These are phyloP conservation scores for Russula brevipes DNA, from an alignment of 768 basidiomycete species.

Conservation along the genomic window DNA sequence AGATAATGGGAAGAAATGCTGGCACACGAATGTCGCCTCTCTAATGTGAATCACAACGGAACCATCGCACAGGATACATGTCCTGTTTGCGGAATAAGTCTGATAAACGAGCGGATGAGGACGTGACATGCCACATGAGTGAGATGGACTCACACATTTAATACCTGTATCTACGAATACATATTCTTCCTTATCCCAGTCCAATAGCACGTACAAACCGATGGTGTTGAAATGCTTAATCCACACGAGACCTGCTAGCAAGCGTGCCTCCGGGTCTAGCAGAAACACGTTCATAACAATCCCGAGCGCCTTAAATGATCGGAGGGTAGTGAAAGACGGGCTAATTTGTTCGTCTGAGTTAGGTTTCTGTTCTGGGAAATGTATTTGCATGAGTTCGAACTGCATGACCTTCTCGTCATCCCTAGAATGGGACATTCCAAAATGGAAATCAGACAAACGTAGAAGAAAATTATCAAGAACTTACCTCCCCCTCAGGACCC, in stretches of 20 bases:
- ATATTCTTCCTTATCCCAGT: constrained; percentile 62
- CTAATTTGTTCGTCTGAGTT: constrained; percentile 1
- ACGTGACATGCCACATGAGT: neutral
- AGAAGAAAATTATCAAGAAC: neutral
- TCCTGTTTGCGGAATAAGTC: constrained; percentile 70
- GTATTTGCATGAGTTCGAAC: constrained; percentile 64
- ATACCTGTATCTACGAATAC: constrained; percentile 72
- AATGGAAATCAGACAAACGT: neutral
- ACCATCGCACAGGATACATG: constrained; percentile 60
- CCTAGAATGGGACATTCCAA: constrained; percentile 17
- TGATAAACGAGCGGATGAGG: neutral
- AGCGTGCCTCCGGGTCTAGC: constrained; percentile 54
- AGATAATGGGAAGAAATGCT: constrained; percentile 62
- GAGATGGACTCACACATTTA: constrained; percentile 51
- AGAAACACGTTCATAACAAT: constrained; percentile 76
- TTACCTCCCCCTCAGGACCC: constrained; percentile 18
- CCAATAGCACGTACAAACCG: constrained; percentile 58
- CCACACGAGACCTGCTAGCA: constrained; percentile 70
- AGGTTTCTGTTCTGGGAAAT: constrained; percentile 42
- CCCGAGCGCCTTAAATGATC: constrained; percentile 57
- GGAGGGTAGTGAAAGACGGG: constrained; percentile 55
- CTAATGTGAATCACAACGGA: constrained; percentile 73
- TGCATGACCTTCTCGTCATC: constrained; percentile 59
- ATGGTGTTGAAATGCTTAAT: constrained; percentile 48
- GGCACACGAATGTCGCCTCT: constrained; percentile 57